Evolutionary conservation across 768 basidiomycete genomes (phyloP).

Genomic region (Pleurotus ostreatus): DNA sequence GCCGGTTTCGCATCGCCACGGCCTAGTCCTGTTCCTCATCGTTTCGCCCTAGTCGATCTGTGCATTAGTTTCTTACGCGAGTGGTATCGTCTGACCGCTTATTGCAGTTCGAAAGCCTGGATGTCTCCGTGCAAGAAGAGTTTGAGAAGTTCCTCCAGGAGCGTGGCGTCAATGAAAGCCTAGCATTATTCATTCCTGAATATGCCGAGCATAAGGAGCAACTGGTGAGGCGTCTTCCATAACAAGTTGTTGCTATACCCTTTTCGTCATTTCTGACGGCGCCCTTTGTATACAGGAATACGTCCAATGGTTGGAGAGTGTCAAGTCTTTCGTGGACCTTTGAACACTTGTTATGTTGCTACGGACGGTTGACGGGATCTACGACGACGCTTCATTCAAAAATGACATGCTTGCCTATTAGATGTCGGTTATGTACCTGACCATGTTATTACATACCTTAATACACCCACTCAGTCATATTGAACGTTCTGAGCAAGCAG

Average conservation of each 20-base stretch:
- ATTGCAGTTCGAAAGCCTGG: constrained; percentile 82
- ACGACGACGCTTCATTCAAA: not conserved
- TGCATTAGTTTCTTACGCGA: not conserved
- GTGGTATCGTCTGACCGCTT: not conserved
- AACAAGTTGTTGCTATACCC: not conserved
- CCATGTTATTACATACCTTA: constrained; percentile 7
- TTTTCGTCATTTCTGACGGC: constrained; percentile 6
- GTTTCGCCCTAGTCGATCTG: constrained; percentile 1
- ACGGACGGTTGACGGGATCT: constrained; percentile 3
- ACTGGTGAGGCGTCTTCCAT: constrained; percentile 48
- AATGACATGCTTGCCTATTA: constrained; percentile 2
- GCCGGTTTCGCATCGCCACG: constrained; percentile 3
- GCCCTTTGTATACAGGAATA: constrained; percentile 64
- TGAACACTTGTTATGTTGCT: constrained; percentile 20
- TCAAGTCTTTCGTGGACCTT: constrained; percentile 78
- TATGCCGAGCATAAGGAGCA: constrained; percentile 92
- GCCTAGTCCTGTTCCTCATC: not conserved
- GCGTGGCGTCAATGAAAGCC: constrained; percentile 78
- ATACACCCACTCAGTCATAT: constrained; percentile 3
- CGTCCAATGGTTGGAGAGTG: constrained; percentile 78
- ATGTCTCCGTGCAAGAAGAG: constrained; percentile 82
- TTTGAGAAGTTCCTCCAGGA: constrained; percentile 89
- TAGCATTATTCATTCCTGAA: constrained; percentile 86
- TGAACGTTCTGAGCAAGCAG: constrained; percentile 4
- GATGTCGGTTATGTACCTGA: constrained; percentile 9